Evolutionary conservation across 2,329 filamentous ascomycete species (phyloP).

Genomic region (Fusarium chuoi): DNA sequence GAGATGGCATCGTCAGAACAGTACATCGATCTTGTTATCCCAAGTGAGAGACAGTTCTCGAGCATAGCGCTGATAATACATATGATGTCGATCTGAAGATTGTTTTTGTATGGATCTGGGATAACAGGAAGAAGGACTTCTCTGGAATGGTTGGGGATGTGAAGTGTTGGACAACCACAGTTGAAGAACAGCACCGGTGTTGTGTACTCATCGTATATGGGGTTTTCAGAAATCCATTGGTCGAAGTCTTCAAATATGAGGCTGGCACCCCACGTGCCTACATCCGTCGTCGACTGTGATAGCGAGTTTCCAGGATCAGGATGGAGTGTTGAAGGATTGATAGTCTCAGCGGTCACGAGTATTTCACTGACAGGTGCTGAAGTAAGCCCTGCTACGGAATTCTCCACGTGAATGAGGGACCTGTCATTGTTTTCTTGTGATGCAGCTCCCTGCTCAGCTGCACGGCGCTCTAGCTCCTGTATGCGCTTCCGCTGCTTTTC

Average conservation of each 20-base stretch:
- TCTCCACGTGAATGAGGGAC: not conserved
- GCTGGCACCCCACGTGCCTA: not conserved
- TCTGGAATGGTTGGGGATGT: constrained; percentile 33
- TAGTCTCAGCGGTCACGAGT: constrained; percentile 8
- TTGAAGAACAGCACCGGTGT: constrained; percentile 36
- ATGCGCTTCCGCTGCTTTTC: constrained; percentile 45
- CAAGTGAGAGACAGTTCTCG: constrained; percentile 43
- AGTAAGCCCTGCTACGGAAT: not conserved
- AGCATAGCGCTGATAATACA: constrained; percentile 40
- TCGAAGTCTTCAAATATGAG: constrained; percentile 21
- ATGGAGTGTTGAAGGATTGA: constrained; percentile 36
- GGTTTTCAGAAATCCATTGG: constrained; percentile 25
- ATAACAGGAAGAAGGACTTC: constrained; percentile 38
- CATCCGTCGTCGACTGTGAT: constrained; percentile 3
- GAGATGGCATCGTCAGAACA: constrained; percentile 41
- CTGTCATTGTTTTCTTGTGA: not conserved
- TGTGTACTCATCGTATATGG: not conserved
- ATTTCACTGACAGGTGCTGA: not conserved
- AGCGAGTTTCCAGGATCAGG: not conserved
- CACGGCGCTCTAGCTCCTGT: constrained; percentile 42
- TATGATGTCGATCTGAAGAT: constrained; percentile 41
- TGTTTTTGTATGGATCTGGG: constrained; percentile 41
- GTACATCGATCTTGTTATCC: constrained; percentile 39
- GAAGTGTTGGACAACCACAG: constrained; percentile 41
- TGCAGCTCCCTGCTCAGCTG: constrained; percentile 8